Percentiles rank a stretch among this genome's conserved stretches.
Evolutionary conservation across 1,284 basidiomycete genomes (phyloP).

Genomic region (Leccinum pallidistipes): DNA sequence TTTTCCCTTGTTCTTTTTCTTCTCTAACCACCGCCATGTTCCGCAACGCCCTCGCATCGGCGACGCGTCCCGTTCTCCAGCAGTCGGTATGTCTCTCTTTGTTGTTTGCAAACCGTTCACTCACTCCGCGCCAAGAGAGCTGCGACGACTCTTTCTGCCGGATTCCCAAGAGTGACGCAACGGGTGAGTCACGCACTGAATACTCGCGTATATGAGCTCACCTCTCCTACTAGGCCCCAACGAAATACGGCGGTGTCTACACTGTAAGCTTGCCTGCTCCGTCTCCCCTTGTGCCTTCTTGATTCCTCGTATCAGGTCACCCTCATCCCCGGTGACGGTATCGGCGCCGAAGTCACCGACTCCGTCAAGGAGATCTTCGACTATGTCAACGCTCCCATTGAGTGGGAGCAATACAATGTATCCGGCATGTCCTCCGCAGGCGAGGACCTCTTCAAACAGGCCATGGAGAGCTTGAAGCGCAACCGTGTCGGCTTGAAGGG

Average conservation of each 20-base stretch:
- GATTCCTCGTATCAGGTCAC: conserved; percentile 61
- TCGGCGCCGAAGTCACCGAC: conserved; percentile 96
- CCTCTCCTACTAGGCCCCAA: conserved; percentile 59
- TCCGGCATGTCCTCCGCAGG: conserved; percentile 94
- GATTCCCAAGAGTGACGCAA: conserved; percentile 73
- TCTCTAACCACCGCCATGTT: conserved; percentile 51
- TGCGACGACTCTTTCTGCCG: conserved; percentile 80
- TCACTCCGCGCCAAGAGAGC: conserved; percentile 48
- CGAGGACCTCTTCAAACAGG: conserved; percentile 95
- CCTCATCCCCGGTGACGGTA: conserved; percentile 95
- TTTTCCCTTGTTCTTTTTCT: conserved; percentile 14
- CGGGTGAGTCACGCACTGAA: conserved; percentile 47
- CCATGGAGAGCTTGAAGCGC: conserved; percentile 94
- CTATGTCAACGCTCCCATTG: conserved; percentile 95
- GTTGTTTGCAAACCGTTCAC: background rate
- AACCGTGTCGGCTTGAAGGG: conserved; percentile 99
- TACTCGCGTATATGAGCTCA: conserved; percentile 12
- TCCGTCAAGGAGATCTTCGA: conserved; percentile 99
- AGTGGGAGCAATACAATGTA: conserved; percentile 99
- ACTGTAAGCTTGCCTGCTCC: conserved; percentile 53
- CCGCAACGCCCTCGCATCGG: conserved; percentile 61
- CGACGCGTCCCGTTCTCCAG: conserved; percentile 51
- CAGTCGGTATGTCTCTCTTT: conserved; percentile 48
- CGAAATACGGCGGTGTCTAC: conserved; percentile 95
- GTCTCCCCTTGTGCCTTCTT: conserved; percentile 25